phyloP scores from a whole-genome alignment of 1,284 basidiomycete genomes.

The Ustilago trichophora region DNA sequence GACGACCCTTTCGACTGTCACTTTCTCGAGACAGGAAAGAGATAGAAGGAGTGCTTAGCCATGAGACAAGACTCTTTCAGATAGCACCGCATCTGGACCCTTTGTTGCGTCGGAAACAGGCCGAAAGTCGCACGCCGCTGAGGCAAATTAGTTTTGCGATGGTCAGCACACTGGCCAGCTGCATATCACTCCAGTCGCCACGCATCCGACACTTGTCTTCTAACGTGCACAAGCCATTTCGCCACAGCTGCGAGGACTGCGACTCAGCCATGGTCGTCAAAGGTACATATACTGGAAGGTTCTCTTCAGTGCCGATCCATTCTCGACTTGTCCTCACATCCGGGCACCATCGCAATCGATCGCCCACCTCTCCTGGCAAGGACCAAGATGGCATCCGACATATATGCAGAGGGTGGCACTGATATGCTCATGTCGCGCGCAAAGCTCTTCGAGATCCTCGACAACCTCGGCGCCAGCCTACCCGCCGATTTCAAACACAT shows the following conservation, averaged over 20 bases:
- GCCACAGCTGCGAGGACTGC: too few species aligned
- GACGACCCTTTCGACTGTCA: too few species aligned
- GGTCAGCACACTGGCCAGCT: not conserved
- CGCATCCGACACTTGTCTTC: slow-evolving; percentile 1
- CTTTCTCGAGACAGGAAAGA: too few species aligned
- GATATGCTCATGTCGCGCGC: slow-evolving; percentile 11
- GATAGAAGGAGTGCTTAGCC: too few species aligned
- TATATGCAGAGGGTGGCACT: slow-evolving; percentile 6
- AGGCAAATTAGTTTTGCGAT: not conserved
- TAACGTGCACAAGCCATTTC: not conserved
- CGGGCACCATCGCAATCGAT: too few species aligned
- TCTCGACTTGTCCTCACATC: too few species aligned
- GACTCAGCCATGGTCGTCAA: too few species aligned
- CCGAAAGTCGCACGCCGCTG: not conserved
- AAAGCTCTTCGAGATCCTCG: slow-evolving; percentile 10
- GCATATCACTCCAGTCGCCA: slow-evolving; percentile 5
- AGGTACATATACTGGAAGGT: too few species aligned
- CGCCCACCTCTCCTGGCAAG: too few species aligned
- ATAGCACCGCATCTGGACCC: slow-evolving; percentile 10
- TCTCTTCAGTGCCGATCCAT: too few species aligned
- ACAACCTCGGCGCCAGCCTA: slow-evolving; percentile 9
- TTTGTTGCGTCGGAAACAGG: not conserved
- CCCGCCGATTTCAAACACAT: slow-evolving; percentile 10
- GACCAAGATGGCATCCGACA: not conserved
- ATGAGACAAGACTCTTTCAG: too few species aligned